phyloP scores from a whole-genome alignment of 1,139 yeast genomes.

The Keqinozyma sinolaborantium region DNA sequence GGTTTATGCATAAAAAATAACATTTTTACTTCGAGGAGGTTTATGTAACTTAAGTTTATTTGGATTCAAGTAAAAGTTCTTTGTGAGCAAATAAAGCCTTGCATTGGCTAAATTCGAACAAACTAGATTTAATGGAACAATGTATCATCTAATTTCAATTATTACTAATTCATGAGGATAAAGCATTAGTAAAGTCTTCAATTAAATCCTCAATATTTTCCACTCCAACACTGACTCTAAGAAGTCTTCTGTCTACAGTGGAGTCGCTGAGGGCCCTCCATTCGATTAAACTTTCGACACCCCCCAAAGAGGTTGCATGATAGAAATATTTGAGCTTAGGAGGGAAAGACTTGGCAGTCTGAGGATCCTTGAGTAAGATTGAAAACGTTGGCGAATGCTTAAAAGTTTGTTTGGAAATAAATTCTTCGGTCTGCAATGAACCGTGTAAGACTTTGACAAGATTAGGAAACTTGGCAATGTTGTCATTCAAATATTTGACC shows the following conservation, averaged over 20 bases:
- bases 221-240: slow-evolving; percentile 77
- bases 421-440: slow-evolving; percentile 65
- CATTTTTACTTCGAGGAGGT: no score
- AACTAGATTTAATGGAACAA: no score
- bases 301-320: slow-evolving; percentile 92
- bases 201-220: slow-evolving; percentile 74
- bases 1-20: no score
- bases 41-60: no score
- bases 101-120: no score
- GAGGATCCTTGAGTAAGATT: slow-evolving; percentile 48
- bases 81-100: no score
- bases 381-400: slow-evolving; percentile 80
- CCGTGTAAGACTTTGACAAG: slow-evolving; percentile 63
- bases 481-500: slow-evolving; percentile 54
- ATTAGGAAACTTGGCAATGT: slow-evolving; percentile 43
- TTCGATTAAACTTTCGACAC: slow-evolving; percentile 88
- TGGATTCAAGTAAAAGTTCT: no score
- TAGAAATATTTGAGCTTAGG: slow-evolving; percentile 65
- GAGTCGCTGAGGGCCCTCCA: slow-evolving; percentile 83
- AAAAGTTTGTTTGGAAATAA: slow-evolving; percentile 56
- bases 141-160: no score
- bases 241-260: slow-evolving; percentile 47
- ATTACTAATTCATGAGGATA: slow-evolving; percentile 6
- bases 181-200: slow-evolving; percentile 46
- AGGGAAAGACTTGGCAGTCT: slow-evolving; percentile 64